These are phyloP conservation scores for Taphrina sp. DNA, from an alignment of 1,139 yeast genomes.

Conservation along the genomic window DNA sequence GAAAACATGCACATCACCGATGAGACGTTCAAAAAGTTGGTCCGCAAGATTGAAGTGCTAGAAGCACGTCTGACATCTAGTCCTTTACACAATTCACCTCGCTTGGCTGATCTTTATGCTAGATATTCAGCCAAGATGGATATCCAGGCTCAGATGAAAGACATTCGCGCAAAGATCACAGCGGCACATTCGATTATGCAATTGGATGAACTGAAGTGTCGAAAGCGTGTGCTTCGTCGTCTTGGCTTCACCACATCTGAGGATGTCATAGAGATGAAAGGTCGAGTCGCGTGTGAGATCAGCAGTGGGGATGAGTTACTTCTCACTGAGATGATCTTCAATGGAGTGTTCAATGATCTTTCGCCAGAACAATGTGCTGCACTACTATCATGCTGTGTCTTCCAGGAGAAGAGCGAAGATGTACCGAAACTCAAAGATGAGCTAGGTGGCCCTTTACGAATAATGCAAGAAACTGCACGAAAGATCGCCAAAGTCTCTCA, in stretches of 20 bases:
- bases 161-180: conserved; percentile 60
- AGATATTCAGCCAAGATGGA: conserved; percentile 65
- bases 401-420: conserved; percentile 85
- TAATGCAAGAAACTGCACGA: conserved; percentile 83
- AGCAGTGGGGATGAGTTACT: conserved; percentile 91
- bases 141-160: conserved; percentile 60
- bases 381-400: conserved; percentile 86
- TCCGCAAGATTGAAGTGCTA: conserved; percentile 72
- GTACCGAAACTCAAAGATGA: conserved; percentile 82
- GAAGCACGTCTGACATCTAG: conserved; percentile 69
- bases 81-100: conserved; percentile 66
- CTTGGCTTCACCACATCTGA: conserved; percentile 76
- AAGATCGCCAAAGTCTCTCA: conserved; percentile 83
- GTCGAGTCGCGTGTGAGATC: conserved; percentile 94
- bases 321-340: conserved; percentile 85
- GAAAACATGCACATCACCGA: conserved; percentile 89
- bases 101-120: conserved; percentile 59
- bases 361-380: conserved; percentile 91
- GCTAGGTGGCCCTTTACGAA: conserved; percentile 81
- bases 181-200: conserved; percentile 92
- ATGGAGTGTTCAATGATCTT: conserved; percentile 88
- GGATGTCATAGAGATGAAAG: conserved; percentile 86
- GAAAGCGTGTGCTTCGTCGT: conserved; percentile 84
- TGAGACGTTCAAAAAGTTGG: conserved; percentile 64
- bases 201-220: conserved; percentile 85